Conservation (phyloP, 129 eudicot genomes). For the Artemisia tridentata region DNA sequence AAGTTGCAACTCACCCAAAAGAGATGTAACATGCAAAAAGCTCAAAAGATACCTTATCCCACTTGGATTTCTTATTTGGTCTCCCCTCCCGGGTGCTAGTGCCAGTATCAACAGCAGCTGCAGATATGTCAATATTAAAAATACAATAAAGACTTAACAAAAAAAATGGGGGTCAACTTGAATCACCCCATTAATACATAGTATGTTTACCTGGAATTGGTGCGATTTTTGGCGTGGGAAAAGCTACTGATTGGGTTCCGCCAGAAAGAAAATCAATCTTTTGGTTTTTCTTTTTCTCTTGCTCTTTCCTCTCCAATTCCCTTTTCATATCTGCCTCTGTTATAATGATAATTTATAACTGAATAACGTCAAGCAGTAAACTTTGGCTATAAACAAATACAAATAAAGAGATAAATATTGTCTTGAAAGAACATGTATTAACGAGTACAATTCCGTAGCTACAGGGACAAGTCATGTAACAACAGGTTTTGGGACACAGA, state of each 20-base stretch:
- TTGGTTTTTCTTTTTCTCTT: constrained; percentile 83
- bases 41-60: constrained; percentile 71
- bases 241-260: constrained; percentile 56
- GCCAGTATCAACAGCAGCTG: constrained; percentile 46
- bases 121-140: constrained; percentile 15
- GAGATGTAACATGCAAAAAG: background rate
- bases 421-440: too few species aligned
- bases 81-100: constrained; percentile 61
- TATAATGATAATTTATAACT: constrained; percentile 1
- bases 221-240: constrained; percentile 52
- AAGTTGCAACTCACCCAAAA: background rate
- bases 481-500: too few species aligned
- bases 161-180: background rate
- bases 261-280: constrained; percentile 79
- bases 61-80: constrained; percentile 87
- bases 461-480: too few species aligned
- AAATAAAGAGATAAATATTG: background rate
- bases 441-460: too few species aligned
- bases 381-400: background rate
- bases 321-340: constrained; percentile 86
- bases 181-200: too few species aligned
- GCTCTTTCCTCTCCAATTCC: constrained; percentile 85
- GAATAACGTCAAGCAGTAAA: background rate
- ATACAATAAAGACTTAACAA: background rate
- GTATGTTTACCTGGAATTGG: constrained; percentile 52